These are phyloP conservation scores for Eleusine indica DNA, from an alignment of 176 grass and related monocot genomes.

Conservation along the genomic window DNA sequence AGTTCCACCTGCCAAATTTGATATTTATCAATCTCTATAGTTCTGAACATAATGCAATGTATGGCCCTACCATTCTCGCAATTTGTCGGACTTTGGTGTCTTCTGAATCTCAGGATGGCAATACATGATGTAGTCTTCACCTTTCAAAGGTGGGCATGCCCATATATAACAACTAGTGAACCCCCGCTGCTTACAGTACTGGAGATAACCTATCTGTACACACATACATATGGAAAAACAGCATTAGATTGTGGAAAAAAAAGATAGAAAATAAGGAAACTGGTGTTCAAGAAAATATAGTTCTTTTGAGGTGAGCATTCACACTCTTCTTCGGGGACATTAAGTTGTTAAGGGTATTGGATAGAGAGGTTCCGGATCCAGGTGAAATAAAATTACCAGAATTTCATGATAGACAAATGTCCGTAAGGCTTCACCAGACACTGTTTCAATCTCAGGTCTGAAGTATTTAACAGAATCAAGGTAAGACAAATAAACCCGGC, in stretches of 20 bases:
- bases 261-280: not conserved
- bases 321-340: not conserved
- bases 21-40: constrained; percentile 15
- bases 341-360: not conserved
- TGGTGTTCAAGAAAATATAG: not conserved
- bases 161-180: constrained; percentile 99
- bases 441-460: constrained; percentile 78
- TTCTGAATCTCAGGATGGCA: constrained; percentile 99
- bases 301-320: not conserved
- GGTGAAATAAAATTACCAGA: constrained; percentile 58
- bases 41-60: constrained; percentile 1
- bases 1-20: constrained; percentile 14
- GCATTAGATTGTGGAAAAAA: constrained; percentile 23
- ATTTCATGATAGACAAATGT: constrained; percentile 98
- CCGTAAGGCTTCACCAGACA: constrained; percentile 74
- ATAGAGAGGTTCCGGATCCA: not conserved
- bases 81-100: constrained; percentile 90
- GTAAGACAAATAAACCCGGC: constrained; percentile 89
- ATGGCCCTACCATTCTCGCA: constrained; percentile 70
- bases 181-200: constrained; percentile 86
- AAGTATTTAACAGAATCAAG: constrained; percentile 98
- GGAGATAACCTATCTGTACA: constrained; percentile 86
- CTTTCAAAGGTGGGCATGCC: constrained; percentile 88
- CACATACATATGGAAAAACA: not conserved
- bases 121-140: constrained; percentile 97